Conservation (phyloP, 768 basidiomycete genomes). For the Tricholomella constricta region DNA sequence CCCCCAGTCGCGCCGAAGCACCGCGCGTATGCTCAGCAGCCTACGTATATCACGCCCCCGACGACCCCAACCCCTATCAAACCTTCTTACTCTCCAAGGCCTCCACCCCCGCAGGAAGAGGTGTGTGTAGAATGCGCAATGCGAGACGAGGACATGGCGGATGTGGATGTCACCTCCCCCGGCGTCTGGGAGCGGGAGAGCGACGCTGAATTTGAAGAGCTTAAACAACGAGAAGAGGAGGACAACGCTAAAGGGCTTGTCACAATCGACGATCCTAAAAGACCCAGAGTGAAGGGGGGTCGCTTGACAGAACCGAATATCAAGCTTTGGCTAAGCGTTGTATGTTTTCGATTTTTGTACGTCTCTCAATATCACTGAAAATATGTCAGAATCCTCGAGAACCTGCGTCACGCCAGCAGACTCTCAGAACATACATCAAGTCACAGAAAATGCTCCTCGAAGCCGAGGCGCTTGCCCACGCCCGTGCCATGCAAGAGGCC, state of each 20-base stretch:
- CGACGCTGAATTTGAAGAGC: slow-evolving; percentile 79
- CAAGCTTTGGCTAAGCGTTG: slow-evolving; percentile 78
- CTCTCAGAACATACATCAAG: slow-evolving; percentile 79
- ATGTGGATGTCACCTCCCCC: slow-evolving; percentile 83
- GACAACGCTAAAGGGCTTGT: slow-evolving; percentile 58
- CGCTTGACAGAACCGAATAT: slow-evolving; percentile 76
- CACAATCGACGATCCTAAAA: slow-evolving; percentile 49
- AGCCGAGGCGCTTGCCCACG: slow-evolving; percentile 79
- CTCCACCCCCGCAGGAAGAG: slow-evolving; percentile 71
- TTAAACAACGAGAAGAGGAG: slow-evolving; percentile 70
- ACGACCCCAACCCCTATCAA: slow-evolving; percentile 58
- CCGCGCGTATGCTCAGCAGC: slow-evolving; percentile 71
- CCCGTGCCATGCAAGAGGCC: slow-evolving; percentile 77
- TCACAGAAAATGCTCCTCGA: slow-evolving; percentile 79
- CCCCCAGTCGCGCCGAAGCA: slow-evolving; percentile 69
- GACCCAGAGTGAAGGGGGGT: slow-evolving; percentile 67
- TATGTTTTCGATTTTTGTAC: slow-evolving; percentile 38
- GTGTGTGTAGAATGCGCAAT: slow-evolving; percentile 97
- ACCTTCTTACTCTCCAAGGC: slow-evolving; percentile 59
- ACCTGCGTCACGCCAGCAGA: slow-evolving; percentile 81
- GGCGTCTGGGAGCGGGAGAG: slow-evolving; percentile 93
- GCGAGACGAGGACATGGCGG: slow-evolving; percentile 98
- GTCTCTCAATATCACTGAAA: slow-evolving; percentile 9
- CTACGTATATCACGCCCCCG: slow-evolving; percentile 69
- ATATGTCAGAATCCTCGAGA: slow-evolving; percentile 81